These are phyloP conservation scores for Scolecobasidium constrictum DNA, from an alignment of 2,329 filamentous ascomycete species.

Conservation along the genomic window DNA sequence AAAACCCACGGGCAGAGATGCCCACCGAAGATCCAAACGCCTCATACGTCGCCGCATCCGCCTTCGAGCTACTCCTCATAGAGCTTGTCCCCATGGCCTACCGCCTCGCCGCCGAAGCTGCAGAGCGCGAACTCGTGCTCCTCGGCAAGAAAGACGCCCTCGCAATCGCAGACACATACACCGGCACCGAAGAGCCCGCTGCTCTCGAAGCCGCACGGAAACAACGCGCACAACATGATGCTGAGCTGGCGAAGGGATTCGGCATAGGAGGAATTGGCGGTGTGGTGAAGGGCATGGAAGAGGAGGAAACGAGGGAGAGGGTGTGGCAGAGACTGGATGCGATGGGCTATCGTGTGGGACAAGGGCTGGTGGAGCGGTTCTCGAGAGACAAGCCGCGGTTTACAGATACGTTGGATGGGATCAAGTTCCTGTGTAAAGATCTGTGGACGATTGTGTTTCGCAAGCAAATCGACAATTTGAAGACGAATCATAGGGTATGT, in stretches of 20 bases:
- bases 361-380: conserved; percentile 89
- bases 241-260: conserved; percentile 14
- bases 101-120: conserved; percentile 66
- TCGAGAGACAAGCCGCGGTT: conserved; percentile 77
- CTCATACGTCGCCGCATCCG: conserved; percentile 70
- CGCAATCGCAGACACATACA: background rate
- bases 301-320: conserved; percentile 75
- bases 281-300: conserved; percentile 39
- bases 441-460: conserved; percentile 89
- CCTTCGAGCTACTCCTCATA: conserved; percentile 89
- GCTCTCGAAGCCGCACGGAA: conserved; percentile 14
- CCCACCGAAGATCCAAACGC: conserved; percentile 51
- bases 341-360: conserved; percentile 81
- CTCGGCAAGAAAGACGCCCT: conserved; percentile 18
- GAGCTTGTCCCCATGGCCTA: conserved; percentile 93
- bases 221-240: conserved; percentile 13
- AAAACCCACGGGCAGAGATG: background rate
- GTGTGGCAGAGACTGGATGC: conserved; percentile 76
- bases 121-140: conserved; percentile 32
- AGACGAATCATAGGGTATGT: conserved; percentile 83
- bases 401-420: conserved; percentile 84
- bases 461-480: conserved; percentile 97
- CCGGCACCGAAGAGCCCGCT: background rate
- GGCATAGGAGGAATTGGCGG: conserved; percentile 13
- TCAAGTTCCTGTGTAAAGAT: conserved; percentile 98